A percentile compares a stretch with the other conserved stretches of the same genome.
Evolutionary conservation across 306 rosid genomes (phyloP).

Genomic region (Chamaecrista fasciculata): DNA sequence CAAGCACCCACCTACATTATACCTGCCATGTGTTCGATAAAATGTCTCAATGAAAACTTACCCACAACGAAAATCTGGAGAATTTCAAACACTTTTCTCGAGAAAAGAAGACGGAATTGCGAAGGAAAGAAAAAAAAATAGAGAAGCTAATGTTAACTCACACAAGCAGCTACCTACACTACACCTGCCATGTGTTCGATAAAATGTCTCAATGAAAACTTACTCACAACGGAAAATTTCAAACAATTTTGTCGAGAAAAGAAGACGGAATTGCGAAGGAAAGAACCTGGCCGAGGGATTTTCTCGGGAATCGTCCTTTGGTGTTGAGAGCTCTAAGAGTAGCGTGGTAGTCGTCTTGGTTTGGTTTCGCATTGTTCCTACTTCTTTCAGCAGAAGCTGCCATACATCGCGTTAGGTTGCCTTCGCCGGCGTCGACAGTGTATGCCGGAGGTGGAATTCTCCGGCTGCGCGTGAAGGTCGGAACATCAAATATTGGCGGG

Average conservation of each 20-base stretch:
- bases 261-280: not conserved
- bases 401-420: slow-evolving; percentile 19
- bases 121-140: no score
- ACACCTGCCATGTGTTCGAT: no score
- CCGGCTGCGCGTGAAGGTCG: slow-evolving; percentile 2
- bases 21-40: no score
- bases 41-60: no score
- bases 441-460: slow-evolving; percentile 26
- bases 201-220: no score
- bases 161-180: no score
- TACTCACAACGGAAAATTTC: not conserved
- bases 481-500: slow-evolving; percentile 46
- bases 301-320: slow-evolving; percentile 77
- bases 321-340: slow-evolving; percentile 88
- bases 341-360: slow-evolving; percentile 64
- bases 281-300: slow-evolving; percentile 85
- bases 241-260: slow-evolving; percentile 16
- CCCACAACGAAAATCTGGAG: not conserved
- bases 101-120: no score
- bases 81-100: not conserved
- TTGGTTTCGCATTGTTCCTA: slow-evolving; percentile 22
- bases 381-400: slow-evolving; percentile 38
- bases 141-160: no score
- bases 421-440: slow-evolving; percentile 3
- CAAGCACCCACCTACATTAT: no score